Conservation (phyloP, 129 eudicot genomes). For the Deinandra increscens region DNA sequence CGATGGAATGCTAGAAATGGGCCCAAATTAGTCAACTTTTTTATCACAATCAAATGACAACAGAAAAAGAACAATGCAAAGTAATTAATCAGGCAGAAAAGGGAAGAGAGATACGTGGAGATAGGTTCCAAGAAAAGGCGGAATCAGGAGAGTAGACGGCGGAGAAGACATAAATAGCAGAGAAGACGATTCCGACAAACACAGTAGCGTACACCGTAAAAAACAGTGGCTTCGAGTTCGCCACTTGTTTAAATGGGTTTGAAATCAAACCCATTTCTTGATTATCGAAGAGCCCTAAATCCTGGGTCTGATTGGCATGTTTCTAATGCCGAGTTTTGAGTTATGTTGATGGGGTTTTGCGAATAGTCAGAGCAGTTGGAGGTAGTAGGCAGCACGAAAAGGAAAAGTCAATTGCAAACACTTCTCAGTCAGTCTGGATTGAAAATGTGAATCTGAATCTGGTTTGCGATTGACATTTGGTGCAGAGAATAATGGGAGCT, state of each 20-base stretch:
- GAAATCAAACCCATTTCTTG: slow-evolving; percentile 66
- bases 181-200: slow-evolving; percentile 63
- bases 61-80: background rate
- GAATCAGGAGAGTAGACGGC: slow-evolving; percentile 67
- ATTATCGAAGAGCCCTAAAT: slow-evolving; percentile 23
- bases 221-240: slow-evolving; percentile 85
- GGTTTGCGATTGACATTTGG: slow-evolving; percentile 19
- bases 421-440: slow-evolving; percentile 7
- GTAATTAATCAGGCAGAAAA: background rate
- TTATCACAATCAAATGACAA: background rate
- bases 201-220: slow-evolving; percentile 79
- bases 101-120: slow-evolving; percentile 31
- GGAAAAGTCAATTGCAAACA: slow-evolving; percentile 22
- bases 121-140: slow-evolving; percentile 37
- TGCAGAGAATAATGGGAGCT: slow-evolving; percentile 22
- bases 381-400: slow-evolving; percentile 18
- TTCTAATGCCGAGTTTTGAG: background rate
- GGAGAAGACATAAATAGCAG: slow-evolving; percentile 78
- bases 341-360: background rate
- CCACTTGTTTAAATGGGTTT: slow-evolving; percentile 51
- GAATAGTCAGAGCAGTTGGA: slow-evolving; percentile 20
- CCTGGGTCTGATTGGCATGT: slow-evolving; percentile 14
- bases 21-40: background rate
- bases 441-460: slow-evolving; percentile 6
- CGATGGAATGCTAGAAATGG: slow-evolving; percentile 4